Base-by-base conservation (phyloP, 805 yeast species). In the Candida ponderosae region DNA sequence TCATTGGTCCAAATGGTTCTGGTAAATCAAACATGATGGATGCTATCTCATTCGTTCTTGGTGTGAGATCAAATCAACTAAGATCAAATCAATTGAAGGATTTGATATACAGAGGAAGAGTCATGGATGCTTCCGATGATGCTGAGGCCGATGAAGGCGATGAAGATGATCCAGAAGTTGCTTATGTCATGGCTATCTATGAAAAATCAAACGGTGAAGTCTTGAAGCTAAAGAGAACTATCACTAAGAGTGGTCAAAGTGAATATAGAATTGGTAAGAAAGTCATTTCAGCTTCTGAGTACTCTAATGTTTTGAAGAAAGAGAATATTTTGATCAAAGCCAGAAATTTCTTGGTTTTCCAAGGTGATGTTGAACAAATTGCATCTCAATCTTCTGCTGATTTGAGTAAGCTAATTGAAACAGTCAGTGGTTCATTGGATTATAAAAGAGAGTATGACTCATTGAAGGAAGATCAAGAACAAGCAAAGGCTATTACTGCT, bases 11-110 rank as follows among this genome's bases (percentile, higher is more conserved):
- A n/a, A 93, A 93, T 68, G 98, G 98, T 26, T 83, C 97, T 1
- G 98, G 98, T 7, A 93, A 93, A 62, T 84, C 96, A 31, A 93
- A 93, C 54, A 83, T 93, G 78, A 89, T 93, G 83, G 98, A 93
- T 57, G 97, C 98, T 27, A 82, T 93, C 33, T 81, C 96, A 17
- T 93, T 93, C 58, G 97, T 90, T 8, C 68, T 93, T 28, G 98
- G 98, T 19, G 78, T 90, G 34, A 68, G 81, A 47, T 73, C 87
- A 17, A 62, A 69, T 15, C 89, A 84, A 39, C 66, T 93, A 40
- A 72, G 98, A 48, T 85, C 96, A 2, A 64, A 70, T 11, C 74
- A 76, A 38, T 57, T 87, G 50, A 74, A 71, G 35, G 97, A 90
- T 46, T 68, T 93, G 53, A 76, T 90, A 2, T 87, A 87, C 54